A percentile compares a stretch with the other conserved stretches of the same genome.
These are phyloP conservation scores for Aspergillus unguis DNA, from an alignment of 2,329 filamentous ascomycete species.

Conservation along the genomic window DNA sequence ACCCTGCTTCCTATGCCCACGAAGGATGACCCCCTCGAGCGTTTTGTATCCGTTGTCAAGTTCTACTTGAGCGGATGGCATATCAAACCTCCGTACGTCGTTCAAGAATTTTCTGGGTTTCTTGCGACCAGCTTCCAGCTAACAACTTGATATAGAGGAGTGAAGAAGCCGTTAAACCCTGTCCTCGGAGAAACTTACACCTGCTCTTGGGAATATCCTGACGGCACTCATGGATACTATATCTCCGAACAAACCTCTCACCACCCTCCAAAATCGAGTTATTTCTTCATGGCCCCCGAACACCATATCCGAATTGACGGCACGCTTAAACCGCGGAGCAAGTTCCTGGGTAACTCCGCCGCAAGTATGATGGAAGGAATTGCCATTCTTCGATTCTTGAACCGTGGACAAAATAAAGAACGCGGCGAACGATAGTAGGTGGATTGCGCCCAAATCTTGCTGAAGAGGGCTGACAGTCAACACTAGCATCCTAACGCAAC, in stretches of 20 bases:
- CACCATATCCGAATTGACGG: conserved; percentile 94
- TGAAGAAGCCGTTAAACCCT: conserved; percentile 97
- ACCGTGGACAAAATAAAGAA: conserved; percentile 62
- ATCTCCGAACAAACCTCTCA: conserved; percentile 97
- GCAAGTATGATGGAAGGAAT: conserved; percentile 98
- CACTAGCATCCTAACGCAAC: conserved; percentile 80
- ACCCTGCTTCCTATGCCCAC: conserved; percentile 82
- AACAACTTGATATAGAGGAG: conserved; percentile 59
- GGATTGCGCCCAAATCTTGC: not conserved
- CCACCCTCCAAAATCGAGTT: conserved; percentile 96
- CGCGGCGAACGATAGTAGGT: conserved; percentile 83
- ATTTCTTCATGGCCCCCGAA: conserved; percentile 96
- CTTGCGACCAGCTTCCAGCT: conserved; percentile 1
- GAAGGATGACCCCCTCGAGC: conserved; percentile 81
- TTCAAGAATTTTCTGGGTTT: not conserved
- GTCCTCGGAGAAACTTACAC: conserved; percentile 93
- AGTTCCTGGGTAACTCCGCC: conserved; percentile 93
- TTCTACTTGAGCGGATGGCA: conserved; percentile 99
- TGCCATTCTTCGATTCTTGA: conserved; percentile 77
- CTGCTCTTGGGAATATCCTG: conserved; percentile 90
- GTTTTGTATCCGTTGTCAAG: conserved; percentile 93
- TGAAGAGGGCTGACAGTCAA: conserved; percentile 11
- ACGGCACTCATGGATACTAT: conserved; percentile 86
- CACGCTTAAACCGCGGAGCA: conserved; percentile 89
- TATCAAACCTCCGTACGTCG: conserved; percentile 85